Evolutionary conservation across 768 basidiomycete species (phyloP), one percentile per base, ranked within the genome.

Genomic region (Trametes elegans): DNA sequence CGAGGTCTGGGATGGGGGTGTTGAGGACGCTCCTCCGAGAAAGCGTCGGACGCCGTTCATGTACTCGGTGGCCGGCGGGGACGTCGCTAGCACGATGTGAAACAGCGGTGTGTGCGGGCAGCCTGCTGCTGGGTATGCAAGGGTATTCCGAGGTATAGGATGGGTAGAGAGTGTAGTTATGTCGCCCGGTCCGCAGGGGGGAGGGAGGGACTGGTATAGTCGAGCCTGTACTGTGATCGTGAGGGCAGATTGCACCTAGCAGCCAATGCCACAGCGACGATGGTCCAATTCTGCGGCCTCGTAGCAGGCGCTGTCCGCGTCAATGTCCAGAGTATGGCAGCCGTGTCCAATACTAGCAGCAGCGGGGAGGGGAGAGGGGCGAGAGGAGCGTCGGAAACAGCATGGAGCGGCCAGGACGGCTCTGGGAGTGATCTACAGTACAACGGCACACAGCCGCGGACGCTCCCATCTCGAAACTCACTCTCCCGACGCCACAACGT

Each of bases 31-130:
- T 66, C 72, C 74, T 51, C 76, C 73, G 52, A 86, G 77, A 61
- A 87, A 76, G 72, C 83, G 79, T 63, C 84, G 85, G 59, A 87
- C 84, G 64, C 84, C 84, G 78, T 87, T 85, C 86, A 88, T 87
- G 16, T 56, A 48, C 41, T 29, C 28, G n/a, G 36, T 49, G 42
- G 32, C 19, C 49, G 46, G 31, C 56, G 39, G 47, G 24, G 28
- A 35, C 28, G 44, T 44, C 19, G 29, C 35, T 50, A 45, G 26
- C 49, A 24, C 36, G 10, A 18, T 29, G 7, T 45, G 11, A 18
- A 29, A 31, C 23, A n/a, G n/a, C n/a, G 43, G 28, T 32, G 18
- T 21, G 35, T 21, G 34, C n/a, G 38, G 27, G 52, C 57, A 59
- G 57, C 57, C 57, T 54, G 57, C 57, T 59, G 57, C 52, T 52